Conservation (phyloP, 306 rosid species). For the Sphenostylis stenocarpa region DNA sequence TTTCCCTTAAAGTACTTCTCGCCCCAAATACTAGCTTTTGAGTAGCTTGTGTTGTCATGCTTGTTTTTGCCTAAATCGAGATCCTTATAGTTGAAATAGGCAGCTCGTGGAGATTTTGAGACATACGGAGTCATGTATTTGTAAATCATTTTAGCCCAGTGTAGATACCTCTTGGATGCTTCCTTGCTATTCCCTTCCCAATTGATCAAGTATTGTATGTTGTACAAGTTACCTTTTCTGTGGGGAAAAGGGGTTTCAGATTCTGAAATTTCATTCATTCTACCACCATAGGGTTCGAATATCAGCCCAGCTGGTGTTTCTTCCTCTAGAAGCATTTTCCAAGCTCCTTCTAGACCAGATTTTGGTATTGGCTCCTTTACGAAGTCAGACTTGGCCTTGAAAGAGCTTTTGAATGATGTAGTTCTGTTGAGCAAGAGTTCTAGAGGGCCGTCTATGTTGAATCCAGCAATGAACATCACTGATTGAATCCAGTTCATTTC, state of each 20-base stretch:
- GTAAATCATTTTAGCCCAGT: constrained; percentile 33
- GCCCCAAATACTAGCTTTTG: constrained; percentile 43
- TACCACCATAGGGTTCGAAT: constrained; percentile 58
- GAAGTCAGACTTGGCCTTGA: constrained; percentile 67
- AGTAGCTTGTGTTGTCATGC: constrained; percentile 28
- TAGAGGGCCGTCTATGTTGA: constrained; percentile 24
- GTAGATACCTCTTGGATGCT: constrained; percentile 22
- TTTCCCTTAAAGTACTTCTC: constrained; percentile 41
- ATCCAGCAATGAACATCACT: constrained; percentile 40
- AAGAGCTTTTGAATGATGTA: constrained; percentile 40
- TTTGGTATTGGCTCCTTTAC: constrained; percentile 50
- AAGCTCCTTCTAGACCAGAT: constrained; percentile 39
- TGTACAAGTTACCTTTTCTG: constrained; percentile 50
- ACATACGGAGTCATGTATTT: constrained; percentile 43
- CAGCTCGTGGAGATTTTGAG: constrained; percentile 37
- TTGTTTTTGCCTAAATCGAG: constrained; percentile 44
- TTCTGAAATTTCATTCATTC: constrained; percentile 51
- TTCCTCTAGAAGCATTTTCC: constrained; percentile 51
- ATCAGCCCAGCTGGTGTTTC: constrained; percentile 30
- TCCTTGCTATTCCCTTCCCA: constrained; percentile 29
- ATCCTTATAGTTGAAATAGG: constrained; percentile 43
- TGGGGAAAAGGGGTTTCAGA: constrained; percentile 59
- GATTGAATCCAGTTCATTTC: constrained; percentile 67
- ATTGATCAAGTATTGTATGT: constrained; percentile 33
- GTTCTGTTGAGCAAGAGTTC: constrained; percentile 48